phyloP scores from a whole-genome alignment of 2,329 filamentous ascomycete species.

The Balansia obtecta region DNA sequence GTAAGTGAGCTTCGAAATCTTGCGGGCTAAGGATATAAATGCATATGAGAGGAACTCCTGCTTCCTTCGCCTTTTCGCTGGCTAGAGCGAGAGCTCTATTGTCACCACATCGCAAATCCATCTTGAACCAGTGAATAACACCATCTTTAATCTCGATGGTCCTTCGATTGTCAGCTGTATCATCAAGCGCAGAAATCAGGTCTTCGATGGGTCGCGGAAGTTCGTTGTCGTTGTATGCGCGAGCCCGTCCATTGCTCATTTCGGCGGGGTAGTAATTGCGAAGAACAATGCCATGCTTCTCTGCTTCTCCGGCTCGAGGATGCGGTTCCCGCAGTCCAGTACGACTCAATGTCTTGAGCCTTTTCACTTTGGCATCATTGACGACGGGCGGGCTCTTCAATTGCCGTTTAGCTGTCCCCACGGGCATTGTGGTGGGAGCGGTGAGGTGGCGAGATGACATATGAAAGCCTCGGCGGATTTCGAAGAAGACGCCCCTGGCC shows the following conservation, averaged over 20 bases:
- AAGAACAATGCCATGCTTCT: conserved; percentile 50
- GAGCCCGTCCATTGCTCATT: conserved; percentile 70
- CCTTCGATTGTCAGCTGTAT: conserved; percentile 43
- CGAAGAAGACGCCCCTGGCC: neutral
- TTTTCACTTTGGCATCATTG: conserved; percentile 18
- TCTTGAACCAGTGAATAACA: conserved; percentile 86
- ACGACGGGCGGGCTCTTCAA: conserved; percentile 10
- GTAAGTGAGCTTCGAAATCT: conserved; percentile 72
- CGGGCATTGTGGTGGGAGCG: conserved; percentile 16
- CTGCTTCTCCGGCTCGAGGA: conserved; percentile 31
- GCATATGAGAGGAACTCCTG: conserved; percentile 59
- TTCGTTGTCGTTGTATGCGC: conserved; percentile 57
- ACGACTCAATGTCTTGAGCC: conserved; percentile 20
- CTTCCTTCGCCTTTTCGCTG: conserved; percentile 48
- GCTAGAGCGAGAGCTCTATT: conserved; percentile 62
- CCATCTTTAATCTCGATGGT: conserved; percentile 42
- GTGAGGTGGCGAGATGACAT: neutral
- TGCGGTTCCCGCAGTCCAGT: conserved; percentile 32
- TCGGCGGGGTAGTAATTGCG: conserved; percentile 74
- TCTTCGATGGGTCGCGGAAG: conserved; percentile 62
- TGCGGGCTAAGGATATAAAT: conserved; percentile 73
- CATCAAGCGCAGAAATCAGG: conserved; percentile 46
- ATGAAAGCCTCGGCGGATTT: neutral
- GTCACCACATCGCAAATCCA: conserved; percentile 61
- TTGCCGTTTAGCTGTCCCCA: conserved; percentile 18